Evolutionary conservation across 306 rosid species (phyloP).

Genomic region (Psophocarpus tetragonolobus): DNA sequence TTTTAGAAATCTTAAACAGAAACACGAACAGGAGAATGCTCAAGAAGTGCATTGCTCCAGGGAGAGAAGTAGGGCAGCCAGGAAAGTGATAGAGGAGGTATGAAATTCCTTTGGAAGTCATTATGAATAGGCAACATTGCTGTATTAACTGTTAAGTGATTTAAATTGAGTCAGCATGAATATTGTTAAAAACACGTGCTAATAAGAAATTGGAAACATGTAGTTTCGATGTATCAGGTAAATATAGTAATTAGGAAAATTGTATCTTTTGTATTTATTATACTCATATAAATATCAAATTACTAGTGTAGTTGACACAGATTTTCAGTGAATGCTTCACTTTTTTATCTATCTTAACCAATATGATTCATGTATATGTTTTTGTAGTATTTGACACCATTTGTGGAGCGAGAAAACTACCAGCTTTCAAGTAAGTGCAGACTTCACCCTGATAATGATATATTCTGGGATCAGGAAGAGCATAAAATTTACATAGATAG

Average conservation of each 20-base stretch:
- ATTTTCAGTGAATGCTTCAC: not conserved
- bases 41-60: constrained; percentile 84
- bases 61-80: constrained; percentile 82
- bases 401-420: constrained; percentile 70
- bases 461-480: constrained; percentile 90
- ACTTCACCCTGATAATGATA: constrained; percentile 78
- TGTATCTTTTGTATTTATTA: not conserved
- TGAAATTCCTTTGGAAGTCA: constrained; percentile 11
- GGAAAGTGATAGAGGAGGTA: constrained; percentile 78
- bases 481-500: constrained; percentile 72
- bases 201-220: not conserved
- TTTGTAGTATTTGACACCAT: constrained; percentile 83
- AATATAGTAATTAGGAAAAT: not conserved
- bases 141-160: constrained; percentile 21
- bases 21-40: constrained; percentile 53
- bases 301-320: not conserved
- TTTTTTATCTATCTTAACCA: not conserved
- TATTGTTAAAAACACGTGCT: not conserved
- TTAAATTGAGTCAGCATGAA: constrained; percentile 27
- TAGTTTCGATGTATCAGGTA: not conserved
- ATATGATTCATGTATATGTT: constrained; percentile 17
- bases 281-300: not conserved
- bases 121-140: not conserved
- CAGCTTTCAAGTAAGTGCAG: constrained; percentile 69
- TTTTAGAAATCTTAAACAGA: constrained; percentile 53